Base-by-base conservation (phyloP, 192 early-diverging fungal genomes). In the Coemansia pectinata region DNA sequence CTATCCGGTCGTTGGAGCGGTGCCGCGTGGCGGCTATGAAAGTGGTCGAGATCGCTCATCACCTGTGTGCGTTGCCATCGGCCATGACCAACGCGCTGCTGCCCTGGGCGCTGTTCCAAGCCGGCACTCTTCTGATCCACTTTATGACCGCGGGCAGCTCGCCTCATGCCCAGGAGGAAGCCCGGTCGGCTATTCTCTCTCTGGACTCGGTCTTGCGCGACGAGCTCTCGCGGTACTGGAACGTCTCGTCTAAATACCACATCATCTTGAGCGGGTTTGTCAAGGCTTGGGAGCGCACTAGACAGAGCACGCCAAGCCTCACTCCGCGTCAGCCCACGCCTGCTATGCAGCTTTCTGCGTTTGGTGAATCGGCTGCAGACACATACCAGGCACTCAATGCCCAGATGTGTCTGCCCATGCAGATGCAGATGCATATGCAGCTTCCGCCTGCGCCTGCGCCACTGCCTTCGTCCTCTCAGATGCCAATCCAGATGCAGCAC, bases 91-190 rank as follows among this genome's bases (percentile, higher is more conserved):
- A 76, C 38, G 77, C 82, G 25, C 70, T 84, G 27, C 45, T 84
- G 50, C 82, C 82, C 4, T 84, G 82, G 82, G 82, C 82, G 14
- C 47, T 84, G 52, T 84, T 84, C 48, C 82, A 84, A 48, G 82
- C 82, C 0, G 82, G 82, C n/a, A 84, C 82, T n/a, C 59, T 84
- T 71, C 69, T 84, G 19, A 77, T 80, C 8, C 82, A 84, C 60
- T 80, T 79, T 74, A 84, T 84, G 82, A 80, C 79, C 48, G 74
- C 78, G 4, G 82, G 78, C 2, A 84, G 75, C 69, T 73, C 78
- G 31, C 62, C 70, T 19, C 82, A 84, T 65, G 77, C 77, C 8
- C 77, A 80, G 50, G 82, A 84, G 31, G 82, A 79, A 69, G 82
- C 82, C 19, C 73, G 78, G 10, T 62, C 73, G n/a, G 77, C 82